Conservation (phyloP, 306 rosid species). For the Vigna angularis region DNA sequence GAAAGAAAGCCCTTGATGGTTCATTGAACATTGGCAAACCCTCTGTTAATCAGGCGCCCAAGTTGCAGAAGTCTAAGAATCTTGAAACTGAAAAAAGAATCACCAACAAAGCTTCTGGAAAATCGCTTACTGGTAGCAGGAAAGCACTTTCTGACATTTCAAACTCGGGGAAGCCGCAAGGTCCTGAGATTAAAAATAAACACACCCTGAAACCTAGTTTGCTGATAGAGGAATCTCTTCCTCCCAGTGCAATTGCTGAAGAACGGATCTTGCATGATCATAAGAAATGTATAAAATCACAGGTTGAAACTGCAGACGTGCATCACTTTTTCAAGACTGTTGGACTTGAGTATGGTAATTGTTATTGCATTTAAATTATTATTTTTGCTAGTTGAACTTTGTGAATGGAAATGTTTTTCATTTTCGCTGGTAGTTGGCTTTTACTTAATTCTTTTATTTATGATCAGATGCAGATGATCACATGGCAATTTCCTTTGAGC, state of each 20-base stretch:
- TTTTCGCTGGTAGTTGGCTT: slow-evolving; percentile 6
- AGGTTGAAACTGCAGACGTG: slow-evolving; percentile 34
- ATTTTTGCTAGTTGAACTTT: slow-evolving; percentile 41
- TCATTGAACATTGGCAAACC: slow-evolving; percentile 49
- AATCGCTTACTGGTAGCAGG: slow-evolving; percentile 53
- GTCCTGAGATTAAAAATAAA: slow-evolving; percentile 45
- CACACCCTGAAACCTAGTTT: slow-evolving; percentile 41
- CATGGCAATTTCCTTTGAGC: slow-evolving; percentile 42
- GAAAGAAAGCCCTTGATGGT: slow-evolving; percentile 61
- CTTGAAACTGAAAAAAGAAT: slow-evolving; percentile 38
- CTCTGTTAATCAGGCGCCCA: slow-evolving; percentile 43
- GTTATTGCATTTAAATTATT: background rate
- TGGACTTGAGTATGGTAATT: slow-evolving; percentile 63
- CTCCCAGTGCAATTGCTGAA: slow-evolving; percentile 53
- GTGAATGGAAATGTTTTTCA: slow-evolving; percentile 5
- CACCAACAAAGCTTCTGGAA: slow-evolving; percentile 49
- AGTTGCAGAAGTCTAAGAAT: slow-evolving; percentile 35
- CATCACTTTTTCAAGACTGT: slow-evolving; percentile 49
- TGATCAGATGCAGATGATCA: slow-evolving; percentile 46
- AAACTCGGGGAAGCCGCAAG: slow-evolving; percentile 53
- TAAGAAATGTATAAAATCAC: slow-evolving; percentile 59
- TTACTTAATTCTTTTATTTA: background rate
- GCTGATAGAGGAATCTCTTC: slow-evolving; percentile 43
- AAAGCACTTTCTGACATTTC: slow-evolving; percentile 74
- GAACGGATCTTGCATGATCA: slow-evolving; percentile 64